phyloP scores from a whole-genome alignment of 2,329 filamentous ascomycete genomes.

The Diplodia mutila region DNA sequence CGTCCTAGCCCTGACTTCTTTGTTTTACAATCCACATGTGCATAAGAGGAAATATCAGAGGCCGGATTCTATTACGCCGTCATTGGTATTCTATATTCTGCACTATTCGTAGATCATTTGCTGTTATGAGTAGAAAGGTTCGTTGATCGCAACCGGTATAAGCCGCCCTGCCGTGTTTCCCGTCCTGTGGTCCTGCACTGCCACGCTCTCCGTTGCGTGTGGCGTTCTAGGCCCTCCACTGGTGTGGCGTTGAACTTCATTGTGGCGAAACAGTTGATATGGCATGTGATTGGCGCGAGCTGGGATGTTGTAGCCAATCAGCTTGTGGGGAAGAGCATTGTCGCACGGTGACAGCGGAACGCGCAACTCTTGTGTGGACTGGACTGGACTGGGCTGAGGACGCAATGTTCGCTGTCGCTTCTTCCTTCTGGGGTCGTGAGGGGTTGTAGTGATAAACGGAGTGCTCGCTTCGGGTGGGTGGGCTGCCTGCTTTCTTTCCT shows the following conservation, averaged over 20 bases:
- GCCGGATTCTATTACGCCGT: background rate
- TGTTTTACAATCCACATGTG: background rate
- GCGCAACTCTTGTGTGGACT: background rate
- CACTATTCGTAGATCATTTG: background rate
- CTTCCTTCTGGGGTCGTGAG: background rate
- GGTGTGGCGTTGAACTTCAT: background rate
- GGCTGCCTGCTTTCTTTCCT: background rate
- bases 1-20: background rate
- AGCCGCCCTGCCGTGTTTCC: background rate
- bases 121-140: background rate
- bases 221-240: background rate
- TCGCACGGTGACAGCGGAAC: background rate
- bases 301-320: background rate
- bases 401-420: background rate
- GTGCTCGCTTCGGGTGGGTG: background rate
- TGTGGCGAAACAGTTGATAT: constrained; percentile 6
- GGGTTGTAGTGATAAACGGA: background rate
- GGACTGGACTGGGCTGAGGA: background rate
- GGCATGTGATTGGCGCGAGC: background rate
- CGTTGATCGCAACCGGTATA: background rate
- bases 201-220: constrained; percentile 6
- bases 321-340: background rate
- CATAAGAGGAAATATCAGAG: background rate
- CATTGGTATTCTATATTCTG: background rate
- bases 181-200: background rate